Evolutionary conservation across 805 yeast species (phyloP).

Genomic region (Candida broadrunensis): DNA sequence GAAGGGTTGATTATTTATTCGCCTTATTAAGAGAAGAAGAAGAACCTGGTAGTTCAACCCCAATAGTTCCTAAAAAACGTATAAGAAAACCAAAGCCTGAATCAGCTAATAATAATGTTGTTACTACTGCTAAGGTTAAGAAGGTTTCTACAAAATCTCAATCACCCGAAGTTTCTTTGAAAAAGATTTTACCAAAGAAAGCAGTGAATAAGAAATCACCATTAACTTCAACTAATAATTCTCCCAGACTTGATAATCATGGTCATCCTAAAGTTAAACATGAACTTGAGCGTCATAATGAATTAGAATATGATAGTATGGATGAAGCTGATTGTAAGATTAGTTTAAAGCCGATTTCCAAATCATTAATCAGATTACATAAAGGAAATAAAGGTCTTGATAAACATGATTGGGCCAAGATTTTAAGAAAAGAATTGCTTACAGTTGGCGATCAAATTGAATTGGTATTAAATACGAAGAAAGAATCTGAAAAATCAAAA

Average conservation of each 20-base stretch:
- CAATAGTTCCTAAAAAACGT: conserved; percentile 13
- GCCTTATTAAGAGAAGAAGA: conserved; percentile 63
- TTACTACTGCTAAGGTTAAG: conserved; percentile 1
- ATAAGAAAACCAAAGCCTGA: conserved; percentile 12
- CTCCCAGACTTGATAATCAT: conserved; percentile 2
- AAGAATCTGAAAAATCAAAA: conserved; percentile 30
- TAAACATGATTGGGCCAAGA: conserved; percentile 73
- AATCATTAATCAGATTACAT: conserved; percentile 62
- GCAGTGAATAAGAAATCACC: neutral
- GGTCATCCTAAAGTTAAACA: neutral
- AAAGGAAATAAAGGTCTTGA: conserved; percentile 72
- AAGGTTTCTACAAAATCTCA: conserved; percentile 2
- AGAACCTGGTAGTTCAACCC: conserved; percentile 20
- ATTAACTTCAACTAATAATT: neutral
- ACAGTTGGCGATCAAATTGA: conserved; percentile 69
- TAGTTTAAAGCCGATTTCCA: conserved; percentile 61
- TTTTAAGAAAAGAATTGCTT: conserved; percentile 65
- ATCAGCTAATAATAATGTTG: neutral
- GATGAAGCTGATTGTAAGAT: conserved; percentile 68
- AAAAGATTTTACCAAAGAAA: conserved; percentile 6
- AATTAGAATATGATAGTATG: conserved; percentile 69
- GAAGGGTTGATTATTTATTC: conserved; percentile 87
- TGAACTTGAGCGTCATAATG: conserved; percentile 19
- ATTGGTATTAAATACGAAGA: conserved; percentile 9
- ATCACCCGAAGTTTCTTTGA: conserved; percentile 5